A percentile compares a stretch with the other conserved stretches of the same genome.
Conservation (phyloP, 2,329 filamentous ascomycete genomes). For the Chalara sp. region DNA sequence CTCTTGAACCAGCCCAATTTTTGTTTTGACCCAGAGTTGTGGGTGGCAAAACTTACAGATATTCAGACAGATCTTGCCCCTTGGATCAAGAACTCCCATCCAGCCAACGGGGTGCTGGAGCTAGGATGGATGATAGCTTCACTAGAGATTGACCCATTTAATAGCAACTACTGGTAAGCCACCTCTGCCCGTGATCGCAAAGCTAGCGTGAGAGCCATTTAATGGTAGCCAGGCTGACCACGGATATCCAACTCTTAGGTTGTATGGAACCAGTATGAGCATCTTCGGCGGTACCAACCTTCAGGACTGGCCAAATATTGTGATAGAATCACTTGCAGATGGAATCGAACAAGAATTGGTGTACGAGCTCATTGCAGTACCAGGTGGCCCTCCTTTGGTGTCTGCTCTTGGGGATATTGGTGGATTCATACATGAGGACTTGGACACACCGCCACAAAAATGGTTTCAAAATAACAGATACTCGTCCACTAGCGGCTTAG, state of each 20-base stretch:
- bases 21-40: too few relatives aligned
- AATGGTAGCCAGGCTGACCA: too few relatives aligned
- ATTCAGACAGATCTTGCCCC: too few relatives aligned
- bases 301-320: background rate
- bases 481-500: slow-evolving; percentile 8
- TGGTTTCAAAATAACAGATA: slow-evolving; percentile 13
- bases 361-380: slow-evolving; percentile 7
- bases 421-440: slow-evolving; percentile 13
- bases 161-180: slow-evolving; percentile 47
- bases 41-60: too few relatives aligned
- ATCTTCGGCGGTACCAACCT: slow-evolving; percentile 38
- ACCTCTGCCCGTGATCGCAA: too few relatives aligned
- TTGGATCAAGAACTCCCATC: too few relatives aligned
- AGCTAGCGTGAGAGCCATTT: too few relatives aligned
- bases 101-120: too few relatives aligned
- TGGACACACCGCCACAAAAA: slow-evolving; percentile 10
- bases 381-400: slow-evolving; percentile 11
- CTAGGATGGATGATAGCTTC: too few relatives aligned
- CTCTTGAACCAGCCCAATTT: too few relatives aligned
- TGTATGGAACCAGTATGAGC: slow-evolving; percentile 53
- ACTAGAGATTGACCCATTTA: slow-evolving; percentile 37
- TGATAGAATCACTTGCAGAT: slow-evolving; percentile 5
- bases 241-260: background rate
- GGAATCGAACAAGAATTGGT: slow-evolving; percentile 17
- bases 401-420: slow-evolving; percentile 14